Evolutionary conservation across 805 yeast species (phyloP).

Genomic region (Dipodascus albidus): DNA sequence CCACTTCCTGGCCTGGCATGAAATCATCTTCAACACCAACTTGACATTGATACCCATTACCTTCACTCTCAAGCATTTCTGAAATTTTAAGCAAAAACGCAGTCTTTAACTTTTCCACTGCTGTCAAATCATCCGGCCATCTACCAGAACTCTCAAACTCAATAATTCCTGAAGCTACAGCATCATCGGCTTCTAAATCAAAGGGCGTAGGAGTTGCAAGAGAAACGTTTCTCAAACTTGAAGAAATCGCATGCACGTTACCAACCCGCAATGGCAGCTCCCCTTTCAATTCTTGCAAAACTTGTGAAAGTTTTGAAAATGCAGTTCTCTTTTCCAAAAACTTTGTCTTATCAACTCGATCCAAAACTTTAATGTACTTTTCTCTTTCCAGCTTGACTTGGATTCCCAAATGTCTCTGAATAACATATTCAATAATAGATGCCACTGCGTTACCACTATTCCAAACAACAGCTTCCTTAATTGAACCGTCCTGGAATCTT

Average conservation of each 20-base stretch:
- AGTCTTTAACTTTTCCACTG: slow-evolving; percentile 80
- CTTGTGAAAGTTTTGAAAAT: slow-evolving; percentile 40
- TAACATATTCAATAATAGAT: slow-evolving; percentile 50
- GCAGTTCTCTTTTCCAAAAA: slow-evolving; percentile 27
- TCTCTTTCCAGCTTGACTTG: slow-evolving; percentile 5
- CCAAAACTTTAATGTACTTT: slow-evolving; percentile 6
- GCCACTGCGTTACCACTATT: slow-evolving; percentile 48
- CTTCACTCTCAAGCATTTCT: slow-evolving; percentile 31
- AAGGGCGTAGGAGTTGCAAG: slow-evolving; percentile 69
- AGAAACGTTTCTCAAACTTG: slow-evolving; percentile 69
- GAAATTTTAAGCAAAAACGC: slow-evolving; percentile 74
- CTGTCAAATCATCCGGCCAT: slow-evolving; percentile 90
- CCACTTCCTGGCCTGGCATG: slow-evolving; percentile 14
- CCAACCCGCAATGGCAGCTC: slow-evolving; percentile 63
- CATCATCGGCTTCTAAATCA: slow-evolving; percentile 20
- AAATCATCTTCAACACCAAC: slow-evolving; percentile 49
- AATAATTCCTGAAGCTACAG: slow-evolving; percentile 62
- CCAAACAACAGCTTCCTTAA: slow-evolving; percentile 90
- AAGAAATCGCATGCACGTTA: slow-evolving; percentile 60
- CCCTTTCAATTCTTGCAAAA: slow-evolving; percentile 31
- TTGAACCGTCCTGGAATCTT: slow-evolving; percentile 85
- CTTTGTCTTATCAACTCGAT: slow-evolving; percentile 4
- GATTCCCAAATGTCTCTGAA: slow-evolving; percentile 47
- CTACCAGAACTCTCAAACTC: slow-evolving; percentile 83
- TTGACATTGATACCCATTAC: slow-evolving; percentile 39